A percentile compares a stretch with the other conserved stretches of the same genome.
Evolutionary conservation across 2,329 filamentous ascomycete species (phyloP).

Genomic region (Aspergillus fumigatiaffinis): DNA sequence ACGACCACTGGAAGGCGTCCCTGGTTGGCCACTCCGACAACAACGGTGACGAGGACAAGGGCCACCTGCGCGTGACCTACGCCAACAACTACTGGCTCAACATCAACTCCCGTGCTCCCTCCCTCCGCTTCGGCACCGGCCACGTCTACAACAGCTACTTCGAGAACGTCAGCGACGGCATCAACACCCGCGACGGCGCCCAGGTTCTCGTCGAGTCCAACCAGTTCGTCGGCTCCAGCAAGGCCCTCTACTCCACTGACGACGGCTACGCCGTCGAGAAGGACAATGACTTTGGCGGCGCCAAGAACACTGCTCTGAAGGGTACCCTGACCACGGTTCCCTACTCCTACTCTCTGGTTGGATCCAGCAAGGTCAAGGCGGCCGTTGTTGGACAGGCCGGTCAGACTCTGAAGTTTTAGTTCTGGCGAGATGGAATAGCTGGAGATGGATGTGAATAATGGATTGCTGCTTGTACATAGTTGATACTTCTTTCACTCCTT

Average conservation of each 20-base stretch:
- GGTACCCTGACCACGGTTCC: conserved; percentile 52
- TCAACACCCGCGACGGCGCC: conserved; percentile 57
- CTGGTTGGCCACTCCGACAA: conserved; percentile 57
- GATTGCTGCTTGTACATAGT: background rate
- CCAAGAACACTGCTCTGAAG: conserved; percentile 46
- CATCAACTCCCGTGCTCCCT: conserved; percentile 61
- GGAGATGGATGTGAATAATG: too few relatives aligned
- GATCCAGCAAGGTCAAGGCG: conserved; percentile 45
- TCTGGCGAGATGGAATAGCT: background rate
- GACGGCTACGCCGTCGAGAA: conserved; percentile 43
- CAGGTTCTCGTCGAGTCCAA: conserved; percentile 58
- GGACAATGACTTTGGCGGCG: conserved; percentile 48
- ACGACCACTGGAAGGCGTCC: conserved; percentile 61
- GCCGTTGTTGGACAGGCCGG: conserved; percentile 39
- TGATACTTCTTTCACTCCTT: background rate
- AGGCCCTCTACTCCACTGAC: conserved; percentile 45
- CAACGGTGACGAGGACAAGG: conserved; percentile 57
- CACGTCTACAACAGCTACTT: conserved; percentile 58
- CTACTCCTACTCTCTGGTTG: conserved; percentile 54
- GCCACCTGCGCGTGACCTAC: conserved; percentile 61
- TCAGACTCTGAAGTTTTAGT: conserved; percentile 31
- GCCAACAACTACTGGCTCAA: conserved; percentile 64
- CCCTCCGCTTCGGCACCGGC: conserved; percentile 62
- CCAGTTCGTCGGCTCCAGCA: conserved; percentile 46
- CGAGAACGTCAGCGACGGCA: conserved; percentile 45